Evolutionary conservation across 2,329 filamentous ascomycete genomes (phyloP).

Genomic region (Pseudocercospora crystallina): DNA sequence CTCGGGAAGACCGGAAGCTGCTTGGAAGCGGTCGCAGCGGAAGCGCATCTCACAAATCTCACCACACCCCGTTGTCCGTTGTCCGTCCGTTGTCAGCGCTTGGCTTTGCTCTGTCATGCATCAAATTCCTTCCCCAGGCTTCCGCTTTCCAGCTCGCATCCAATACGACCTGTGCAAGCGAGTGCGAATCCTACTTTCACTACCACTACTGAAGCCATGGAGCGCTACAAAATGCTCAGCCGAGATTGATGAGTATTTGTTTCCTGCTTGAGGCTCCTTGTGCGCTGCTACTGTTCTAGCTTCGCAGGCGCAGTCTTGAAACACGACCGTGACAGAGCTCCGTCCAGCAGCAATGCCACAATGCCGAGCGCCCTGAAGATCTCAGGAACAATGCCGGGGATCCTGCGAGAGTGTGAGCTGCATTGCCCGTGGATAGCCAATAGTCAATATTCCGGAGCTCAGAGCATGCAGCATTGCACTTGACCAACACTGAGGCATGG

Average conservation of each 20-base stretch:
- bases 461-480: no score
- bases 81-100: neutral
- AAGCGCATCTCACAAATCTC: neutral
- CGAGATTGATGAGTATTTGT: neutral
- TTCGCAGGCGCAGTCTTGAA: no score
- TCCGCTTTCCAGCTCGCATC: slow-evolving; percentile 5
- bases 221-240: neutral
- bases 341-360: no score
- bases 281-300: neutral
- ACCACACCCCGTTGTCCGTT: neutral
- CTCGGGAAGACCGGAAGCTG: slow-evolving; percentile 2
- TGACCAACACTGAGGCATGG: no score
- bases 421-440: no score
- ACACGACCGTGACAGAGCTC: no score
- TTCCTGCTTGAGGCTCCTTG: neutral
- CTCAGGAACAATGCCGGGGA: no score
- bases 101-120: neutral
- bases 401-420: no score
- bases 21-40: neutral
- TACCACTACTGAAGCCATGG: neutral
- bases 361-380: no score
- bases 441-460: no score
- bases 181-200: neutral
- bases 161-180: neutral
- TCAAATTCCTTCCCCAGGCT: neutral